Evolutionary conservation across 2,329 filamentous ascomycete species (phyloP).

Genomic region (Aspergillus sergii): DNA sequence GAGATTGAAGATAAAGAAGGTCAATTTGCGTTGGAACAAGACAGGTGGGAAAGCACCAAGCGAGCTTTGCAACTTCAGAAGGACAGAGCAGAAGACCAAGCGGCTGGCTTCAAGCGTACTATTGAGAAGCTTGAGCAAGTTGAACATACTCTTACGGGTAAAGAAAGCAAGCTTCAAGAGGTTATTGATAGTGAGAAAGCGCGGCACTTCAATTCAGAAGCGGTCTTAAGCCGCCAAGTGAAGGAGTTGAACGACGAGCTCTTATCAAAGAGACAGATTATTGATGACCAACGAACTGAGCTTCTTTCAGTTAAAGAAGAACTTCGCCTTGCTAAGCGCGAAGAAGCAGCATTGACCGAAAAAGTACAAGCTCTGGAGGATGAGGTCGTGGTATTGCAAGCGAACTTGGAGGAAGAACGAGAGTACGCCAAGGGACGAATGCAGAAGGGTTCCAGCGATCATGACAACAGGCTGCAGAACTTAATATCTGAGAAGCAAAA

Average conservation of each 20-base stretch:
- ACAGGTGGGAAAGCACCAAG: slow-evolving; percentile 71
- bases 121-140: slow-evolving; percentile 70
- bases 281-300: slow-evolving; percentile 68
- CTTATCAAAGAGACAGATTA: slow-evolving; percentile 63
- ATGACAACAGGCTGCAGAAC: slow-evolving; percentile 60
- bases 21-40: slow-evolving; percentile 69
- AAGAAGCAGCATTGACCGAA: slow-evolving; percentile 63
- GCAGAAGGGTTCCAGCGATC: slow-evolving; percentile 60
- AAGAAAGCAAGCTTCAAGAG: slow-evolving; percentile 68
- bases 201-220: slow-evolving; percentile 72
- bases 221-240: slow-evolving; percentile 70
- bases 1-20: slow-evolving; percentile 71
- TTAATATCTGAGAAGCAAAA: slow-evolving; percentile 63
- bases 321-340: slow-evolving; percentile 67
- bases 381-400: slow-evolving; percentile 73
- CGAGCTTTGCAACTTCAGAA: slow-evolving; percentile 67
- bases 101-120: slow-evolving; percentile 67
- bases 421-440: slow-evolving; percentile 62
- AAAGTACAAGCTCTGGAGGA: slow-evolving; percentile 72
- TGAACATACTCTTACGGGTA: slow-evolving; percentile 68
- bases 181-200: slow-evolving; percentile 71
- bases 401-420: slow-evolving; percentile 65
- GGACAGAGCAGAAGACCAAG: slow-evolving; percentile 68
- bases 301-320: slow-evolving; percentile 69
- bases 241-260: slow-evolving; percentile 73